A percentile compares a stretch with the other conserved stretches of the same genome.
phyloP scores from a whole-genome alignment of 2,329 filamentous ascomycete genomes.

The Tolypocladium guangdongense region DNA sequence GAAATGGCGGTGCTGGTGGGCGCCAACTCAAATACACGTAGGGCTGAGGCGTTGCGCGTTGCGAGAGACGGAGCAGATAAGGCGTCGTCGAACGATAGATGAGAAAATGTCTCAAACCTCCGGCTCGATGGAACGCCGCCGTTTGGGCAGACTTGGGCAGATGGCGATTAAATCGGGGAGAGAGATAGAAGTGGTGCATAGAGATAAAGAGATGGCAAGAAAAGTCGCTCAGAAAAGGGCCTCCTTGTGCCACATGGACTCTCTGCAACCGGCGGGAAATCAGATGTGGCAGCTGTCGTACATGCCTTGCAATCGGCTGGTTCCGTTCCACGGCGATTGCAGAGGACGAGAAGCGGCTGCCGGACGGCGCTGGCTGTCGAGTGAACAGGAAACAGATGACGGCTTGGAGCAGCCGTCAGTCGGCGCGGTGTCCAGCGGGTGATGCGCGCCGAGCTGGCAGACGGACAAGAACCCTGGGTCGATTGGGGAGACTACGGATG shows the following conservation, averaged over 20 bases:
- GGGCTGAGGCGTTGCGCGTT: not conserved
- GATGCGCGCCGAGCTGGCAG: not conserved
- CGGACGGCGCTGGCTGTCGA: not conserved
- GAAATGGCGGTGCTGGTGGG: not conserved
- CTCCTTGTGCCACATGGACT: not conserved
- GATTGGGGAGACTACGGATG: not conserved
- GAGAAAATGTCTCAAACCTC: not conserved
- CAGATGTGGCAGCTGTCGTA: not conserved
- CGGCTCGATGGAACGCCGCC: not conserved
- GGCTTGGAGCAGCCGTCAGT: not conserved
- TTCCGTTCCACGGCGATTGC: not conserved
- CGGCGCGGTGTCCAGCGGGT: not conserved
- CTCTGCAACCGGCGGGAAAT: not conserved
- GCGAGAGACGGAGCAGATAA: not conserved
- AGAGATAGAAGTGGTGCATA: not conserved
- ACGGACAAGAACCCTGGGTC: not conserved
- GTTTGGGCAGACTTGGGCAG: not conserved
- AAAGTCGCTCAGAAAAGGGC: not conserved
- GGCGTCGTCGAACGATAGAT: not conserved
- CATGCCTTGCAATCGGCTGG: not conserved
- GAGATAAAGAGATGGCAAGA: not conserved
- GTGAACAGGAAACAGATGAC: not conserved
- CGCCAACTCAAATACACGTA: not conserved
- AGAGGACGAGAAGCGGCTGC: not conserved
- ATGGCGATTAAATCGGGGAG: not conserved